Percentiles rank a stretch among this genome's conserved stretches.
Evolutionary conservation across 345 rosid genomes (phyloP).

Genomic region (Populus alba): DNA sequence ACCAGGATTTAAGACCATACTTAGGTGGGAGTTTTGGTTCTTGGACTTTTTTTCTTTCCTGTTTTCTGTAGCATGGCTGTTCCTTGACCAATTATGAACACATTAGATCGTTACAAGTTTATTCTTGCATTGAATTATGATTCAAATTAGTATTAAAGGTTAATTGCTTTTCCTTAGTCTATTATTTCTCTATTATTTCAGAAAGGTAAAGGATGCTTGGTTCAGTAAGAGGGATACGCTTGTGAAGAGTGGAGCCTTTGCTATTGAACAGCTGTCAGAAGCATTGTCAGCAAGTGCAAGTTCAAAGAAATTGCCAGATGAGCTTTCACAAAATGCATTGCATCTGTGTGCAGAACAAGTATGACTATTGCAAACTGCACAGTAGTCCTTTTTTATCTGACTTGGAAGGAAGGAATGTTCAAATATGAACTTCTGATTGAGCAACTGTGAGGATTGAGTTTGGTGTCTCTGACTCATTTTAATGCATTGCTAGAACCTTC

Average conservation of each 20-base stretch:
- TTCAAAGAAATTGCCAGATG: slow-evolving; percentile 61
- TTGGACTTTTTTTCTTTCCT: neutral
- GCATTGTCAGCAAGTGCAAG: slow-evolving; percentile 69
- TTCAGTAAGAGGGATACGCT: slow-evolving; percentile 62
- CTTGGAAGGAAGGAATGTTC: neutral
- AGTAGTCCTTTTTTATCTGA: neutral
- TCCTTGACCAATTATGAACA: neutral
- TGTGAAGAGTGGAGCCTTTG: slow-evolving; percentile 70
- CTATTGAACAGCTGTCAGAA: slow-evolving; percentile 82
- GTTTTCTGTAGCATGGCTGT: neutral
- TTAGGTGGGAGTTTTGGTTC: slow-evolving; percentile 40
- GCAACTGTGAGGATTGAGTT: neutral
- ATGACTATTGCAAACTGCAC: slow-evolving; percentile 10
- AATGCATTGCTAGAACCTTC: neutral
- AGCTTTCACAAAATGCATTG: slow-evolving; percentile 48
- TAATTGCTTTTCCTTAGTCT: neutral
- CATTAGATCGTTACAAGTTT: neutral
- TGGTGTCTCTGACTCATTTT: no score
- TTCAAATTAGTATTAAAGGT: no score
- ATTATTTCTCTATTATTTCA: slow-evolving; percentile 24
- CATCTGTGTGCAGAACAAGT: slow-evolving; percentile 82
- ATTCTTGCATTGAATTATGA: neutral
- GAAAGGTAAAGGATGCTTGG: slow-evolving; percentile 90
- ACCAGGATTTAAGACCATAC: slow-evolving; percentile 88
- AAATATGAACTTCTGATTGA: neutral